Evolutionary conservation across 169 alveolate species (phyloP), one percentile per base, ranked within the genome.

Genomic region (Neospora caninum): DNA sequence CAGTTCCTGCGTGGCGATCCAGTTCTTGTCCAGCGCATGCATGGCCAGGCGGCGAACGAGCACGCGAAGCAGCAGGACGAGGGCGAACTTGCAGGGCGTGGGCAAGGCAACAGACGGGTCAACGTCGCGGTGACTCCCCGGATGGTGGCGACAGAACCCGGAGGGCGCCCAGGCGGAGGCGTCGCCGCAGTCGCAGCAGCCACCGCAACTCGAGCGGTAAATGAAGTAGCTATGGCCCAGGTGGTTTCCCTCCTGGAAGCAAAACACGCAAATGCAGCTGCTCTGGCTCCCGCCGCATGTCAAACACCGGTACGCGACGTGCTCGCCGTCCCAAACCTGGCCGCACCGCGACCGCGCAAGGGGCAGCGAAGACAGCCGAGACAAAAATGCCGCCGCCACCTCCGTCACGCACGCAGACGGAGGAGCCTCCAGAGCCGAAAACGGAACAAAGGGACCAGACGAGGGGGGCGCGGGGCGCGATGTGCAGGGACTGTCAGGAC

Each of bases 171-270:
- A 94, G 34, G 96, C 97, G 39, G 88, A 91, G 54, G 93, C 94
- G 67, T 95, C 97, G 29, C 97, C 97, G 58, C 97, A 95, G 88
- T 95, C 97, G 83, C 97, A 95, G 88, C 97, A 95, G 38, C 97
- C 97, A 18, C 97, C 97, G 83, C 94, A 95, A 34, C 88, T 94
- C 38, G 96, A 94, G 4, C 95, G 94, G 53, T 95, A 95, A 34
- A 95, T 95, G 67, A 94, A 92, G 73, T 94, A 95, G 53, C 93
- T 95, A 83, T 95, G 97, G 20, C 92, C 94, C 45, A 91, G 95
- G 69, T 95, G 96, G 34, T 70, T 78, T 7, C 93, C 95, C 45
- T 43, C 95, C 39, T 95, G 95, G 78, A 95, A 95, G 93, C 97
- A 95, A 22, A 86, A 93, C 34, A 95, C 96, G 86, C 97, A 95